Evolutionary conservation across 2,329 filamentous ascomycete genomes (phyloP).

Genomic region (Apiospora kogelbergensis): DNA sequence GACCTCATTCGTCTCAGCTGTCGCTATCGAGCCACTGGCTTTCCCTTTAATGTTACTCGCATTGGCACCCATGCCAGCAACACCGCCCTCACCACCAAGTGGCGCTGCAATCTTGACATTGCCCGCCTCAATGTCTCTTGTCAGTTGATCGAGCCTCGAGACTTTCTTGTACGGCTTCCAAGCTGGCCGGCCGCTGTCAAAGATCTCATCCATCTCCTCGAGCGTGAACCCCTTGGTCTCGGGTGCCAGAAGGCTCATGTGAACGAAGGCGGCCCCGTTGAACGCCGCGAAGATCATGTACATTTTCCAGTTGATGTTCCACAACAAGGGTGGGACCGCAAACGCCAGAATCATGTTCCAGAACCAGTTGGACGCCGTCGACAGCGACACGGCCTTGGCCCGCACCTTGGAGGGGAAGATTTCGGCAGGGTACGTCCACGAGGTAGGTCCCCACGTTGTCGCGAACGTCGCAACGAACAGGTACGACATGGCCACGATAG

Average conservation of each 20-base stretch:
- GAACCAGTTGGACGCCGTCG: conserved; percentile 62
- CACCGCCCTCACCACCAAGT: neutral
- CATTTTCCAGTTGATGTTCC: conserved; percentile 60
- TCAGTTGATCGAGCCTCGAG: conserved; percentile 46
- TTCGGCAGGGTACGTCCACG: conserved; percentile 59
- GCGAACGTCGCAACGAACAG: conserved; percentile 72
- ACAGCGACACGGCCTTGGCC: conserved; percentile 61
- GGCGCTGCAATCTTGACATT: conserved; percentile 37
- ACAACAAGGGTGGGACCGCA: conserved; percentile 48
- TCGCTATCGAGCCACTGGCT: neutral
- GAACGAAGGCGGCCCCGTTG: conserved; percentile 66
- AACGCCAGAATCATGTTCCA: conserved; percentile 59
- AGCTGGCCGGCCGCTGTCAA: conserved; percentile 57
- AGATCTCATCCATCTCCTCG: conserved; percentile 76
- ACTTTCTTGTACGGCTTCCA: conserved; percentile 51
- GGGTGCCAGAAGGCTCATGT: conserved; percentile 63
- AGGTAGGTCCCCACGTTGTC: conserved; percentile 35
- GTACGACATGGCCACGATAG: conserved; percentile 69
- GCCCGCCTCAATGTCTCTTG: conserved; percentile 48
- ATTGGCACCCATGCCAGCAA: neutral
- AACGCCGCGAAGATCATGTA: conserved; percentile 78
- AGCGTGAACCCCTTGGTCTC: conserved; percentile 73
- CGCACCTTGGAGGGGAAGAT: conserved; percentile 62
- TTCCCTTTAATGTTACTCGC: neutral
- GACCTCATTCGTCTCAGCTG: neutral